These are phyloP conservation scores for Dicorynia guianensis DNA, from an alignment of 306 rosid species.

Conservation along the genomic window DNA sequence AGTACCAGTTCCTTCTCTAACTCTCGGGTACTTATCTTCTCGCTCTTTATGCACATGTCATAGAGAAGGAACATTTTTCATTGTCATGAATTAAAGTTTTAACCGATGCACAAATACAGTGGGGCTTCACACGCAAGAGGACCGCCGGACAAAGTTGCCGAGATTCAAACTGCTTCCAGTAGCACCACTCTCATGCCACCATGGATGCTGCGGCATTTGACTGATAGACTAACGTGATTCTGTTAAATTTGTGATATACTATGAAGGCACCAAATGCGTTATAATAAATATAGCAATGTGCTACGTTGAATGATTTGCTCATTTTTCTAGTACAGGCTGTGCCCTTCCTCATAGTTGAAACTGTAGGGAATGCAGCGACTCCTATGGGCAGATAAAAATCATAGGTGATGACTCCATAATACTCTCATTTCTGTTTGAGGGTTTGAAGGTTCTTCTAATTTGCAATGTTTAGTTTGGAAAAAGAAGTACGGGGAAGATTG, in stretches of 20 bases:
- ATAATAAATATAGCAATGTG: neutral
- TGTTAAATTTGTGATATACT: neutral
- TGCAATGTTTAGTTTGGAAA: too few relatives aligned
- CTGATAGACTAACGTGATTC: constrained; percentile 23
- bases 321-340: constrained; percentile 7
- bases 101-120: constrained; percentile 48
- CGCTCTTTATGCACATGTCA: neutral
- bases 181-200: constrained; percentile 55
- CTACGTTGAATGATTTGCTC: constrained; percentile 1
- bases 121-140: constrained; percentile 50
- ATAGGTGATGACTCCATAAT: too few relatives aligned
- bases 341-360: constrained; percentile 17
- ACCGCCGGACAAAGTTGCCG: constrained; percentile 45
- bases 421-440: too few relatives aligned
- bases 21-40: constrained; percentile 53
- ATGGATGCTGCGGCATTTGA: constrained; percentile 74
- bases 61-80: neutral
- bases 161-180: constrained; percentile 40
- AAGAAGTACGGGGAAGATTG: too few relatives aligned
- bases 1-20: constrained; percentile 52
- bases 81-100: neutral
- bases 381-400: too few relatives aligned
- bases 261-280: constrained; percentile 13
- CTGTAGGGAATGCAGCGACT: too few relatives aligned
- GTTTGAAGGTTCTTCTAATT: too few relatives aligned